Evolutionary conservation across 1,284 basidiomycete genomes (phyloP), one percentile per base, ranked within the genome.

Genomic region (Vanrija sp.): DNA sequence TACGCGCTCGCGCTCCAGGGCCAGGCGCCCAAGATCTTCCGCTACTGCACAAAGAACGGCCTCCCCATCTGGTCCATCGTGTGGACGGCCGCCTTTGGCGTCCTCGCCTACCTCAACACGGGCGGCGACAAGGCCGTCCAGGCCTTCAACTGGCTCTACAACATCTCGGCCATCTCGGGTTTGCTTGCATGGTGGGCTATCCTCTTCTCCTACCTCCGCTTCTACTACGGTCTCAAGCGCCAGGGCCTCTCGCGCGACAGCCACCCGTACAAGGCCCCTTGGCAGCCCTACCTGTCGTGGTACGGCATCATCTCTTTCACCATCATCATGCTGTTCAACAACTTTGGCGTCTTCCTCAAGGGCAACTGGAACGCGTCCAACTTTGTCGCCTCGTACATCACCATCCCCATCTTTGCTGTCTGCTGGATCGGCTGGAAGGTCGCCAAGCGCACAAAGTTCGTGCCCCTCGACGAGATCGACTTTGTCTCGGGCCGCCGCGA

Each of bases 1-100:
- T 92, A 91, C 69, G 90, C 89, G 42, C 80, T 94, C 28, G 83
- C 89, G 0, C 77, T 89, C 46, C 85, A 87, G 52, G 85, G 86
- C 2, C 87, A 91, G 72, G 86, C 87, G 3, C 79, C 79, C 5
- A 59, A 58, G 15, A 52, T 80, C 53, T 76, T 82, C 61, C 47
- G 51, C 40, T 53, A 54, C 48, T 89, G 87, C 74, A 91, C 88
- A 38, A 85, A 84, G 75, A 74, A 78, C 4, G 89, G 90, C 46
- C 78, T 91, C 1, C 90, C 91, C 0, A 75, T 88, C 56, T 78
- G 76, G 29, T 80, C 85, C 15, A 80, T 91, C n/a, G 51, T 80
- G 9, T 58, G 77, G 45, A 78, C 80, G n/a, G 81, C 79, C 43
- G 40, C 71, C 15, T 83, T 85, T 61, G 78, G 80, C 53, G 73